Evolutionary conservation across 805 yeast species (phyloP).

Genomic region (Sungouiella thailandica): DNA sequence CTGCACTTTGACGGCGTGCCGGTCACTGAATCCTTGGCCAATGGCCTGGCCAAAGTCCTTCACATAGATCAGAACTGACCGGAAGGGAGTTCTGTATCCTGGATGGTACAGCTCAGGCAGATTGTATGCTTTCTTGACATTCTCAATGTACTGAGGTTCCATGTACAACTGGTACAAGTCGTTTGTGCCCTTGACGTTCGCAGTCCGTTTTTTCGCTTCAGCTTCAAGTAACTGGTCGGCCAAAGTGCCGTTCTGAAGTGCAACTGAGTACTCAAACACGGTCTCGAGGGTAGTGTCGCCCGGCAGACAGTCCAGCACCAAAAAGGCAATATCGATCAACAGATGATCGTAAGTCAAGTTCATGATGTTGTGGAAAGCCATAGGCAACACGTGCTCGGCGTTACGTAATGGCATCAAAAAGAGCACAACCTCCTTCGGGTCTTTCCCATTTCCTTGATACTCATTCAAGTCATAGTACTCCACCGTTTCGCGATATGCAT

Average conservation of each 20-base stretch:
- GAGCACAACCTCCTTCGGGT: conserved; percentile 50
- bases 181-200: conserved; percentile 46
- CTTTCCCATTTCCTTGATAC: conserved; percentile 43
- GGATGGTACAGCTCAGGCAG: conserved; percentile 56
- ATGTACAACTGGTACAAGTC: conserved; percentile 67
- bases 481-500: conserved; percentile 42
- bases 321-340: conserved; percentile 72
- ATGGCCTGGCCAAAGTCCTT: conserved; percentile 81
- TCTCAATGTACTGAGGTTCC: conserved; percentile 57
- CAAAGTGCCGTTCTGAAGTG: conserved; percentile 67
- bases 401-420: conserved; percentile 74
- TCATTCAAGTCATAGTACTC: conserved; percentile 59
- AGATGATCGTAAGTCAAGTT: conserved; percentile 81
- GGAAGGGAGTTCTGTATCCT: conserved; percentile 62
- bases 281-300: conserved; percentile 62
- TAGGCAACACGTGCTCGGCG: conserved; percentile 70
- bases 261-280: conserved; percentile 58
- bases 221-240: conserved; percentile 42
- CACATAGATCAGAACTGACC: conserved; percentile 73
- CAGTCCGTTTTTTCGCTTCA: conserved; percentile 27
- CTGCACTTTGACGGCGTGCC: conserved; percentile 82
- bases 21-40: conserved; percentile 79
- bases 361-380: conserved; percentile 83
- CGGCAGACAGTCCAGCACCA: conserved; percentile 76
- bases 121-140: conserved; percentile 53